phyloP scores from a whole-genome alignment of 2,329 filamentous ascomycete species.

The Colletotrichum cereale region DNA sequence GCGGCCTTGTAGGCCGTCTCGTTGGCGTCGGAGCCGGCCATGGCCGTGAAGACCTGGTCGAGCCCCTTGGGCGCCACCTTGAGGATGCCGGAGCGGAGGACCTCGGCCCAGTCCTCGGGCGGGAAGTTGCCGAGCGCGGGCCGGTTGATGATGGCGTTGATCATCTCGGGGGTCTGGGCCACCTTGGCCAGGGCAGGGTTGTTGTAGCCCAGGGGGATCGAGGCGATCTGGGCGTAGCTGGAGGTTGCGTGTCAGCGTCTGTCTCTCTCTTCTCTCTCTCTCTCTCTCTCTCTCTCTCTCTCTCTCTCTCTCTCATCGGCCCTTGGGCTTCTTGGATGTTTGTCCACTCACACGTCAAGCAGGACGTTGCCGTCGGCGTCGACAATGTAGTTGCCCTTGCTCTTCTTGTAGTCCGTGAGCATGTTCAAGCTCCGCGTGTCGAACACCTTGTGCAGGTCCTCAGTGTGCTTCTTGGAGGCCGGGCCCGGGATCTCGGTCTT shows the following conservation, averaged over 20 bases:
- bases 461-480: constrained; percentile 75
- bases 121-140: constrained; percentile 94
- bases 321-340: too few relatives aligned
- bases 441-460: constrained; percentile 82
- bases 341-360: constrained; percentile 73
- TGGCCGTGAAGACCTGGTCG: constrained; percentile 90
- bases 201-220: constrained; percentile 93
- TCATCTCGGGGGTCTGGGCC: constrained; percentile 83
- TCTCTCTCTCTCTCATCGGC: too few relatives aligned
- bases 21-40: constrained; percentile 92
- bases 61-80: constrained; percentile 85
- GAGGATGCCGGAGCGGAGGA: constrained; percentile 84
- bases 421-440: constrained; percentile 90
- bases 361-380: constrained; percentile 79
- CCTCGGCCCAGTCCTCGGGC: constrained; percentile 82
- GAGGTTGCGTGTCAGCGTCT: constrained; percentile 9
- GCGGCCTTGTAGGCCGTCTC: constrained; percentile 96
- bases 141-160: constrained; percentile 84
- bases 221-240: constrained; percentile 91
- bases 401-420: constrained; percentile 80
- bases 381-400: constrained; percentile 83
- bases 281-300: too few relatives aligned
- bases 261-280: not conserved
- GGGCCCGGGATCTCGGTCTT: constrained; percentile 81
- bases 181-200: constrained; percentile 80